Evolutionary conservation across 2,329 filamentous ascomycete genomes (phyloP), one percentile per base, ranked within the genome.

Genomic region (Pyricularia pennisetigena): DNA sequence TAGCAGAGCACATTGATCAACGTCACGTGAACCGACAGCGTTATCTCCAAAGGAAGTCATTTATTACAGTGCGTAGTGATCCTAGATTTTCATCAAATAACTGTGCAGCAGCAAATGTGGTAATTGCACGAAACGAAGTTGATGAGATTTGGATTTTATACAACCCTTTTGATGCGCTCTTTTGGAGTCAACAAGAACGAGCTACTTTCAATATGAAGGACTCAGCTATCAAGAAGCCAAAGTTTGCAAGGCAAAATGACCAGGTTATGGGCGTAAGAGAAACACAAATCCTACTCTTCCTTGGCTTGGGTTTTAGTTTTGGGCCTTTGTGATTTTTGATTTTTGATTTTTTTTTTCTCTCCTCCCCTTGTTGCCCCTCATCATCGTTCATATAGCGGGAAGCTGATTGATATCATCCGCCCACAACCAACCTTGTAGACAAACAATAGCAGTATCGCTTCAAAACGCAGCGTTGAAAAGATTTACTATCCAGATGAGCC

Each of bases 361-460:
- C 7, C 24, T 12, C 57, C 16, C 32, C 28, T 5, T 14, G 35
- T 9, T 24, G 64, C 6, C 61, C 26, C 29, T 29, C 26, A 54
- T 26, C 32, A 20, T 12, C 5, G 16, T n/a, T 12, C 10, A 63
- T n/a, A 28, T 23, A 57, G 66, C n/a, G 64, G 32, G 57, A 64
- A 59, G 29, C 20, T 35, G 16, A 68, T 32, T 28, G 12, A 49
- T 63, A 62, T 24, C 29, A 68, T 70, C 29, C 28, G 24, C 24
- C 29, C 23, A 6, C 16, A 63, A 73, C 35, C 16, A 63, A 73
- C 35, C 20, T 23, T 5, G 24, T 35, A 91, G 86, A 97, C 93
- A 69, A 97, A 97, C 76, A 94, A 89, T 76, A 94, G 91, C 78
- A 96, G 92, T 74, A 97, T 97, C 72, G 90, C 94, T 20, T 97